Percentiles rank a stretch among this genome's conserved stretches.
Conservation (phyloP, 768 basidiomycete species). For the Mrakia gelida region DNA sequence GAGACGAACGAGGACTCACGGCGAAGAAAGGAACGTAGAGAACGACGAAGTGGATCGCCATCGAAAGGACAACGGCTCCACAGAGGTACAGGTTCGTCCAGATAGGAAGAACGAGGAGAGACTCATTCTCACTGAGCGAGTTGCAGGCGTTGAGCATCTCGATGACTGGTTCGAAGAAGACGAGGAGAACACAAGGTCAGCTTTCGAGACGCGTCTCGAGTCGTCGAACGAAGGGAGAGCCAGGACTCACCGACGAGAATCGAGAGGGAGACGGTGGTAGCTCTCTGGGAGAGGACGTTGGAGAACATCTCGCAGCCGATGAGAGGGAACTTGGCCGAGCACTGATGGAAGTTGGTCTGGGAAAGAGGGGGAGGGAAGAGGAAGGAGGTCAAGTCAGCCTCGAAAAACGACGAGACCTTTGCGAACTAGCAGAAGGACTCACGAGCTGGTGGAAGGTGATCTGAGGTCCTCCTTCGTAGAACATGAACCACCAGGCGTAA, state of each 20-base stretch:
- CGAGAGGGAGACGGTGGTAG: constrained; percentile 93
- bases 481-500: constrained; percentile 99
- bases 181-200: constrained; percentile 1
- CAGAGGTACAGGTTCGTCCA: constrained; percentile 96
- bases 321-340: constrained; percentile 71
- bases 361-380: constrained; percentile 12
- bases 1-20: constrained; percentile 51
- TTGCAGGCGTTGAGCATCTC: constrained; percentile 54
- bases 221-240: background rate
- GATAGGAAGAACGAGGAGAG: constrained; percentile 74
- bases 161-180: constrained; percentile 35
- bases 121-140: constrained; percentile 95
- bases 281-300: constrained; percentile 73
- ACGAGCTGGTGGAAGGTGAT: constrained; percentile 91
- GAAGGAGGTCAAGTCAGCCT: background rate
- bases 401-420: background rate
- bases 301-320: constrained; percentile 96
- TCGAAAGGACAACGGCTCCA: constrained; percentile 79
- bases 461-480: constrained; percentile 82
- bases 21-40: constrained; percentile 97
- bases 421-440: constrained; percentile 42
- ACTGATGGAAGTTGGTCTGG: constrained; percentile 95
- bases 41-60: constrained; percentile 89
- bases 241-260: constrained; percentile 68
- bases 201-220: constrained; percentile 14